Evolutionary conservation across 495 filamentous ascomycete species (phyloP).

Genomic region (Penicillium nucicola): DNA sequence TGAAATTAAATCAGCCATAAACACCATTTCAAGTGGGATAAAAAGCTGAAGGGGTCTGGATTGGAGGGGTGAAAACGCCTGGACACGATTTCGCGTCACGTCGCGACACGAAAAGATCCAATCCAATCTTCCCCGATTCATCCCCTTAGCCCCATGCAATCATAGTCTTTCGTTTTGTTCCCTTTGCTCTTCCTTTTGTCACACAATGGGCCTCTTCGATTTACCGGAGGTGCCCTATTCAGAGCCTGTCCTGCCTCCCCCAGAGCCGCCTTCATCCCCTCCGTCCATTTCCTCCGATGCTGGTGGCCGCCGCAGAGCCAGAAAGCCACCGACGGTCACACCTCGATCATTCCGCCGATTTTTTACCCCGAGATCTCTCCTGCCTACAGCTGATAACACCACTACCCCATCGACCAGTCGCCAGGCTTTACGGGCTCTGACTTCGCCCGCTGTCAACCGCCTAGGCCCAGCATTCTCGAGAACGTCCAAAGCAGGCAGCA

Average conservation of each 20-base stretch:
- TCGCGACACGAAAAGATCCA: slow-evolving; percentile 7
- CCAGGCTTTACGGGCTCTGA: slow-evolving; percentile 69
- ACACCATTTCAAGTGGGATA: neutral
- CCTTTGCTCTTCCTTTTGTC: slow-evolving; percentile 12
- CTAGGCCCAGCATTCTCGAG: slow-evolving; percentile 45
- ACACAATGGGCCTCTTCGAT: slow-evolving; percentile 38
- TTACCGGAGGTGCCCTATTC: slow-evolving; percentile 40
- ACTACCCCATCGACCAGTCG: slow-evolving; percentile 51
- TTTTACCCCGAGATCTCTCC: slow-evolving; percentile 67
- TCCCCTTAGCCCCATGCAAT: slow-evolving; percentile 18
- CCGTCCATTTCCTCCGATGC: slow-evolving; percentile 46
- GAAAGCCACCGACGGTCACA: slow-evolving; percentile 58
- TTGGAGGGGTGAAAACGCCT: slow-evolving; percentile 1
- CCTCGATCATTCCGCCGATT: slow-evolving; percentile 75
- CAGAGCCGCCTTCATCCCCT: slow-evolving; percentile 45
- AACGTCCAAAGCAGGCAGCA: slow-evolving; percentile 33
- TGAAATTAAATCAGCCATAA: too few species aligned
- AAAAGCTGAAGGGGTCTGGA: neutral
- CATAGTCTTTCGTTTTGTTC: neutral
- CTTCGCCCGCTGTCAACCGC: slow-evolving; percentile 59
- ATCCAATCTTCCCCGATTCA: slow-evolving; percentile 7
- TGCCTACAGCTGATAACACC: slow-evolving; percentile 40
- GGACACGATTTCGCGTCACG: slow-evolving; percentile 8
- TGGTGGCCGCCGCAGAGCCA: slow-evolving; percentile 38
- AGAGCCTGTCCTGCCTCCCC: slow-evolving; percentile 37